phyloP scores from a whole-genome alignment of 2,329 filamentous ascomycete genomes.

The Exophiala viscosa region DNA sequence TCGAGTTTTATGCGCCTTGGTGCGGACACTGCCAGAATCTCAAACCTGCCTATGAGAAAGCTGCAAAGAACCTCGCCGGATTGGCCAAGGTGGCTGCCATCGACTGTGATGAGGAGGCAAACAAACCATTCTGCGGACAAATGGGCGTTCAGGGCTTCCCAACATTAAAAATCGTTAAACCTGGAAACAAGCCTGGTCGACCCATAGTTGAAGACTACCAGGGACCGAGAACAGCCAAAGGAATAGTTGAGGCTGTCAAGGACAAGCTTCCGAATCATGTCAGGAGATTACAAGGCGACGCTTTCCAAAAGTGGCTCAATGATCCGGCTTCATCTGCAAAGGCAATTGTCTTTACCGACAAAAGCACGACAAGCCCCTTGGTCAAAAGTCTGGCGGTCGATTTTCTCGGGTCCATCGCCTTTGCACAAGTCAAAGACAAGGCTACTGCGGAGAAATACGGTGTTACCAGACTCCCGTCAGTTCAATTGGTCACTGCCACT shows the following conservation, averaged over 20 bases:
- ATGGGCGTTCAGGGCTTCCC: conserved; percentile 94
- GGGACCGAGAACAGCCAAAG: conserved; percentile 76
- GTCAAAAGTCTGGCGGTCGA: conserved; percentile 85
- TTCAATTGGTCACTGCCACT: conserved; percentile 73
- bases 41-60: conserved; percentile 93
- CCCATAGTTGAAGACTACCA: conserved; percentile 89
- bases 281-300: conserved; percentile 72
- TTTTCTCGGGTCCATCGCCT: conserved; percentile 72
- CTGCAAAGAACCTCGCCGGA: conserved; percentile 81
- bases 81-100: conserved; percentile 91
- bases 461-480: conserved; percentile 71
- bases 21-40: conserved; percentile 96
- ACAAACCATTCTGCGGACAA: conserved; percentile 79
- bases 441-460: conserved; percentile 71
- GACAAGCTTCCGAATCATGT: conserved; percentile 92
- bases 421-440: conserved; percentile 82
- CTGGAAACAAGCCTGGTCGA: conserved; percentile 73
- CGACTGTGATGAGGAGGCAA: conserved; percentile 89
- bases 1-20: conserved; percentile 91
- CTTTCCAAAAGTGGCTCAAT: conserved; percentile 69
- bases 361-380: conserved; percentile 79
- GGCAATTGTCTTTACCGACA: conserved; percentile 89
- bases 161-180: conserved; percentile 87
- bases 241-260: conserved; percentile 78
- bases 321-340: conserved; percentile 68